These are phyloP conservation scores for Teratosphaeria nubilosa DNA, from an alignment of 2,329 filamentous ascomycete species.

Conservation along the genomic window DNA sequence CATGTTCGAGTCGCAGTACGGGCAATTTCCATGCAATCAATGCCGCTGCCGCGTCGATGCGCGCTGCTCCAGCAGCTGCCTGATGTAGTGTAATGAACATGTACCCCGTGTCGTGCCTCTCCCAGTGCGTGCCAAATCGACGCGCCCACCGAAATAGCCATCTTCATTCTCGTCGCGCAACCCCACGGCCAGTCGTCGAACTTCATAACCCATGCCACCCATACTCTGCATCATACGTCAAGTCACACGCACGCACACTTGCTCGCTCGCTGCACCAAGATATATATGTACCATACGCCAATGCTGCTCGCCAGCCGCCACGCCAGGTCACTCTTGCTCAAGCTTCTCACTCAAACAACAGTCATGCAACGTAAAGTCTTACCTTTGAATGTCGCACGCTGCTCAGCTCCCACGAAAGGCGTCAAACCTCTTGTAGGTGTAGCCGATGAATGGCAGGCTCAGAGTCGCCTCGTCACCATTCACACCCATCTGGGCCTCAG, in stretches of 20 bases:
- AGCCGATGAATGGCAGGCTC: conserved; percentile 90
- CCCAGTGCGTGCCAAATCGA: too few relatives aligned
- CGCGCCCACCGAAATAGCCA: too few relatives aligned
- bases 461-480: conserved; percentile 69
- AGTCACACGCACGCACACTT: not conserved
- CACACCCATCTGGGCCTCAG: conserved; percentile 58
- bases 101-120: too few relatives aligned
- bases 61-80: not conserved
- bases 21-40: not conserved
- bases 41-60: not conserved
- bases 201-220: not conserved
- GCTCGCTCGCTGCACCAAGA: not conserved
- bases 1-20: not conserved
- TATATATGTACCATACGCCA: not conserved
- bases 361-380: not conserved
- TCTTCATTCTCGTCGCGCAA: too few relatives aligned
- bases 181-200: not conserved
- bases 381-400: not conserved
- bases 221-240: not conserved
- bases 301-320: not conserved
- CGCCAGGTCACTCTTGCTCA: not conserved
- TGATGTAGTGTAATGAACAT: too few relatives aligned
- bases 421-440: conserved; percentile 95
- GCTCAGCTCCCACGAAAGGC: conserved; percentile 40
- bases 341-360: not conserved